Evolutionary conservation across 169 alveolate genomes (phyloP).

Genomic region (Cryptosporidium ryanae): DNA sequence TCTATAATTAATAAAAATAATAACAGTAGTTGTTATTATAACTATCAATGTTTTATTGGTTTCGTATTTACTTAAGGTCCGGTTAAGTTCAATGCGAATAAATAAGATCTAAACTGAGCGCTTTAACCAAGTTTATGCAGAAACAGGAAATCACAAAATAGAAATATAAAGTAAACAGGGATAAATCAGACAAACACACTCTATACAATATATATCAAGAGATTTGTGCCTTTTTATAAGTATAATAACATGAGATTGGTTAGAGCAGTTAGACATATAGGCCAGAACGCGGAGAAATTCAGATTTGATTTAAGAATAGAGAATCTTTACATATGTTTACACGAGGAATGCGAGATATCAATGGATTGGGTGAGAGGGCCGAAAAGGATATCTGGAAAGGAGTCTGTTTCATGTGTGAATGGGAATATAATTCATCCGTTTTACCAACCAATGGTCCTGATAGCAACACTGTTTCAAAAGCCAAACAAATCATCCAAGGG

Average conservation of each 20-base stretch:
- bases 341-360: conserved; percentile 53
- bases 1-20: no score
- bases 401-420: conserved; percentile 64
- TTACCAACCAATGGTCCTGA: conserved; percentile 63
- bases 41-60: no score
- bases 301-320: conserved; percentile 57
- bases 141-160: no score
- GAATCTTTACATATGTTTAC: conserved; percentile 36
- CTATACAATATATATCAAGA: no score
- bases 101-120: no score
- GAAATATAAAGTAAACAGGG: no score
- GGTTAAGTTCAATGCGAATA: no score
- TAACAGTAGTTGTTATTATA: no score
- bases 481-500: neutral
- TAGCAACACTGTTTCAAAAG: conserved; percentile 56
- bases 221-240: no score
- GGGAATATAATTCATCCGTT: conserved; percentile 70
- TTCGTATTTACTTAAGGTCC: no score
- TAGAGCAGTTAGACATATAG: conserved; percentile 69
- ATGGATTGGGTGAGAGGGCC: conserved; percentile 76
- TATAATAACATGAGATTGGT: conserved; percentile 41
- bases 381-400: conserved; percentile 72
- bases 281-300: conserved; percentile 69
- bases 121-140: no score
- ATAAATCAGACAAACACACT: no score